phyloP scores from a whole-genome alignment of 257 asterid species.

The Petunia axillaris region DNA sequence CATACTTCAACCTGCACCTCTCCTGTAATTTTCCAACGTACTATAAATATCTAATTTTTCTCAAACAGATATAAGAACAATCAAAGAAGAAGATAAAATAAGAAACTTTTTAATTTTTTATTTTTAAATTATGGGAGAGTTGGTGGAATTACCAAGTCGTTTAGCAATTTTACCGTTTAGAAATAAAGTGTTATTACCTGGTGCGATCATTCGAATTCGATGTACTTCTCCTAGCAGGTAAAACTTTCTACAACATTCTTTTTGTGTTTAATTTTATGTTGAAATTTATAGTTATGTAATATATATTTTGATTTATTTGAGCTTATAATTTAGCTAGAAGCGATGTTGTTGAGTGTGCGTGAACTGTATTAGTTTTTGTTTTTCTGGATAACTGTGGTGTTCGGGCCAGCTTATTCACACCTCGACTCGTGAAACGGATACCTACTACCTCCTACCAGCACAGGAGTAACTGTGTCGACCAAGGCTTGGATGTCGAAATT shows the following conservation, averaged over 20 bases:
- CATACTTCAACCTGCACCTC: conserved; percentile 30
- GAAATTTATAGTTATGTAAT: not conserved
- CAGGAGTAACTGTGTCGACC: too few relatives aligned
- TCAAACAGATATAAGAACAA: not conserved
- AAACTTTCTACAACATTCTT: not conserved
- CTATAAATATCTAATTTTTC: not conserved
- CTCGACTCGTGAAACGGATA: too few relatives aligned
- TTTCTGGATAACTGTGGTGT: too few relatives aligned
- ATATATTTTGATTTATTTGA: not conserved
- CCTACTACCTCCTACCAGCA: too few relatives aligned
- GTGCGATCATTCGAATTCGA: conserved; percentile 94
- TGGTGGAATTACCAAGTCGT: conserved; percentile 89
- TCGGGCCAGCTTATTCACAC: too few relatives aligned
- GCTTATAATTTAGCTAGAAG: not conserved
- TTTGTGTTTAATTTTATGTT: not conserved
- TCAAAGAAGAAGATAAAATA: not conserved
- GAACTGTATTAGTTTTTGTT: not conserved
- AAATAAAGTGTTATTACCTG: conserved; percentile 93
- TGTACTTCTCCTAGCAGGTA: conserved; percentile 98
- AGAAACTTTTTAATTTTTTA: not conserved
- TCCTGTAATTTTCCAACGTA: conserved; percentile 24
- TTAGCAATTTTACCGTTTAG: conserved; percentile 93
- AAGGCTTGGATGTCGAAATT: too few relatives aligned
- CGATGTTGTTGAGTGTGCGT: not conserved
- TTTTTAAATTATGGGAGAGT: conserved; percentile 65